Evolutionary conservation across 129 eudicot genomes (phyloP).

Genomic region (Chrysanthemum seticuspe): DNA sequence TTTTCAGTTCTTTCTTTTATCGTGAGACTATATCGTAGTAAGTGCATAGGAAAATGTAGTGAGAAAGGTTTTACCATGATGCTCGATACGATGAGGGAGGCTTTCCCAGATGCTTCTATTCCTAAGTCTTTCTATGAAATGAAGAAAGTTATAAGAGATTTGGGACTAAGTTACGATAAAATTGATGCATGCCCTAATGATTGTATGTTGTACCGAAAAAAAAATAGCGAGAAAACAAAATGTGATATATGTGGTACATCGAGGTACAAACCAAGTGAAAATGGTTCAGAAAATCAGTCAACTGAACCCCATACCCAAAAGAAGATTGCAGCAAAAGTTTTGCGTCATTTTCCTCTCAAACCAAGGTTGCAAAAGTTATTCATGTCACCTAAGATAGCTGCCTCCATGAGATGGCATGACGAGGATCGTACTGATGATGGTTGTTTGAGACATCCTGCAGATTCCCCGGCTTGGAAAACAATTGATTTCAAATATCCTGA

Average conservation of each 20-base stretch:
- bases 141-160: background rate
- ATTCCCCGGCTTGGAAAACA: slow-evolving; percentile 3
- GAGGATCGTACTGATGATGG: background rate
- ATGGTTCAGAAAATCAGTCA: background rate
- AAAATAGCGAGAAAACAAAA: background rate
- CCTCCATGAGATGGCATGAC: slow-evolving; percentile 5
- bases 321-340: background rate
- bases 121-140: background rate
- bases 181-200: slow-evolving; percentile 2
- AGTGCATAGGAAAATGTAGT: background rate
- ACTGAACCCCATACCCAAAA: background rate
- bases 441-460: background rate
- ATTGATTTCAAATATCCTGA: slow-evolving; percentile 1
- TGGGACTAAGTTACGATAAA: background rate
- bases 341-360: background rate
- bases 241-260: background rate
- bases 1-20: slow-evolving; percentile 18
- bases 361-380: background rate
- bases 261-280: slow-evolving; percentile 1
- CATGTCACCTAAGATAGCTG: background rate
- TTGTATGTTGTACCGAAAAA: slow-evolving; percentile 3
- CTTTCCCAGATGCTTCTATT: background rate
- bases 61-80: slow-evolving; percentile 1
- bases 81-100: background rate
- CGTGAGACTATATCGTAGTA: slow-evolving; percentile 1